A percentile compares a stretch with the other conserved stretches of the same genome.
Evolutionary conservation across 1,284 basidiomycete genomes (phyloP).

Genomic region (Volvariella volvacea): DNA sequence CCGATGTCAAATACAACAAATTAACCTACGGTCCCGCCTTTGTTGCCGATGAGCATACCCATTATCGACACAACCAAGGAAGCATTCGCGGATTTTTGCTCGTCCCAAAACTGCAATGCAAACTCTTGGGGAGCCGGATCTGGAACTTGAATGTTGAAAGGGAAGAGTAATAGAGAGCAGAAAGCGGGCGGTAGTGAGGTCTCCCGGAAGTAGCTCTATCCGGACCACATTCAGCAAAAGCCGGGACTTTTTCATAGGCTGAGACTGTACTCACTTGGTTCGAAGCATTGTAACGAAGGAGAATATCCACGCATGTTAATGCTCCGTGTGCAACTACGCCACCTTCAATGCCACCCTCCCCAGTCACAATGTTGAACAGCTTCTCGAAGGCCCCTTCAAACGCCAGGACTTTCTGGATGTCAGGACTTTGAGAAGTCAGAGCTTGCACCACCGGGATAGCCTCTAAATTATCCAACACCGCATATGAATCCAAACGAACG

Average conservation of each 20-base stretch:
- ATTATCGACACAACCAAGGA: conserved; percentile 75
- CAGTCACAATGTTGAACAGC: conserved; percentile 82
- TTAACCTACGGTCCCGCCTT: conserved; percentile 60
- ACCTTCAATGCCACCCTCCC: conserved; percentile 90
- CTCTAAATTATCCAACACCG: conserved; percentile 40
- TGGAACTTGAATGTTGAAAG: conserved; percentile 59
- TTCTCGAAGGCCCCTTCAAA: conserved; percentile 98
- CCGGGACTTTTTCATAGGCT: not conserved
- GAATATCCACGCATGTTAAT: conserved; percentile 75
- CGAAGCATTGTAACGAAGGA: conserved; percentile 90
- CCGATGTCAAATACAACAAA: not conserved
- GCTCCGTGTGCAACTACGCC: conserved; percentile 87
- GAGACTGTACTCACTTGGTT: conserved; percentile 70
- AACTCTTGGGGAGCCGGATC: conserved; percentile 83
- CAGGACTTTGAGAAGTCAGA: conserved; percentile 81
- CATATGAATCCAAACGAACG: conserved; percentile 5
- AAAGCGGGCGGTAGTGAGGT: conserved; percentile 79
- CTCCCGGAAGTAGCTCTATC: conserved; percentile 94
- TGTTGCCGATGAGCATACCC: conserved; percentile 67
- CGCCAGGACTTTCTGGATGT: conserved; percentile 95
- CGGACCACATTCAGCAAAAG: conserved; percentile 7
- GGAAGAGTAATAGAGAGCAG: conserved; percentile 83
- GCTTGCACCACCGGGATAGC: conserved; percentile 79
- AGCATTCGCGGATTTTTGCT: conserved; percentile 80
- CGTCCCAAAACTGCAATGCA: conserved; percentile 94